Evolutionary conservation across 306 rosid genomes (phyloP).

Genomic region (Pterocarpus macrocarpus): DNA sequence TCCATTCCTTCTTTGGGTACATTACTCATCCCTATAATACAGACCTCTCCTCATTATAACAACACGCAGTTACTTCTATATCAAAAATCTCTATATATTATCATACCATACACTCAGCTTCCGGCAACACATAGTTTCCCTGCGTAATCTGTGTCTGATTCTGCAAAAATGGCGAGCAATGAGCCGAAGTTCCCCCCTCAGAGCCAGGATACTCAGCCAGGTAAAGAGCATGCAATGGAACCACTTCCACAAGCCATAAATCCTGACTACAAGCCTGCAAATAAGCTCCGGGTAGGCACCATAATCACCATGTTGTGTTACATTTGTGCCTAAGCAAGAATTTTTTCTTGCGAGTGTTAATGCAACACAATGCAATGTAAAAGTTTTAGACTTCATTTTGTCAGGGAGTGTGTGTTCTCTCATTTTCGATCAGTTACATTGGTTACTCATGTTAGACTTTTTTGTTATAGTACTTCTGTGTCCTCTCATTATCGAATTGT

Average conservation of each 20-base stretch:
- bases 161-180: constrained; percentile 52
- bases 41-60: constrained; percentile 17
- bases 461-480: no score
- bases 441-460: no score
- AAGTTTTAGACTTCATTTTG: no score
- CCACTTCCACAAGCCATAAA: constrained; percentile 59
- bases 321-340: no score
- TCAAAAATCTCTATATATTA: constrained; percentile 5
- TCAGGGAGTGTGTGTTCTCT: no score
- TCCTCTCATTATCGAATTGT: no score
- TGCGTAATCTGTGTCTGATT: neutral
- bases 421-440: no score
- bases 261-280: constrained; percentile 59
- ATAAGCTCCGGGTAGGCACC: constrained; percentile 54
- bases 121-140: neutral
- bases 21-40: constrained; percentile 34
- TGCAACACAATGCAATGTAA: neutral
- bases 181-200: constrained; percentile 63
- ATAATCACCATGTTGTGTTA: neutral
- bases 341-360: neutral
- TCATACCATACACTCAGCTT: neutral
- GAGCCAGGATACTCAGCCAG: constrained; percentile 61
- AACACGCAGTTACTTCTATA: constrained; percentile 24
- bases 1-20: constrained; percentile 3
- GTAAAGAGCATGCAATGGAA: constrained; percentile 63